Conservation (phyloP, 495 filamentous ascomycete species). For the Xylaria telfairii region DNA sequence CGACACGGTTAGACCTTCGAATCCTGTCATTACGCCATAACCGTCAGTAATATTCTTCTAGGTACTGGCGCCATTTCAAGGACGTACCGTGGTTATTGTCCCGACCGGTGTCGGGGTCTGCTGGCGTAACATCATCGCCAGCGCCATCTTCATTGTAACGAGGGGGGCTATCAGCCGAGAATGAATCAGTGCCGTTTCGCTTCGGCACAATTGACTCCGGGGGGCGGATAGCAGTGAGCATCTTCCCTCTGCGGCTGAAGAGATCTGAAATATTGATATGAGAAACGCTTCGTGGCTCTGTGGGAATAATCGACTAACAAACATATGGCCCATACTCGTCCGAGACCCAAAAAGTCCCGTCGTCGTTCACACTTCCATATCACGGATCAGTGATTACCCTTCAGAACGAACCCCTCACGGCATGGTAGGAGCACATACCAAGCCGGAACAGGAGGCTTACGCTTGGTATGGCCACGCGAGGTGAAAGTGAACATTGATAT, state of each 20-base stretch:
- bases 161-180: slow-evolving; percentile 60
- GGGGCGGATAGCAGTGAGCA: slow-evolving; percentile 71
- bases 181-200: slow-evolving; percentile 61
- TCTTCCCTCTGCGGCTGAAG: slow-evolving; percentile 64
- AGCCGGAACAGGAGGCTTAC: background rate
- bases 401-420: background rate
- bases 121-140: slow-evolving; percentile 43
- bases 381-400: background rate
- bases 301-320: slow-evolving; percentile 48
- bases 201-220: slow-evolving; percentile 71
- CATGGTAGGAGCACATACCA: background rate
- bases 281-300: background rate
- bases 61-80: background rate
- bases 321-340: slow-evolving; percentile 84
- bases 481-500: background rate
- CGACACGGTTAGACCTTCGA: slow-evolving; percentile 73
- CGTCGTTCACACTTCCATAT: slow-evolving; percentile 50
- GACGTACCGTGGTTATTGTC: slow-evolving; percentile 73
- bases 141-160: slow-evolving; percentile 53
- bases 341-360: slow-evolving; percentile 75
- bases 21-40: slow-evolving; percentile 35
- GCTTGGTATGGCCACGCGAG: background rate
- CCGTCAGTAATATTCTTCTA: background rate
- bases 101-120: slow-evolving; percentile 67
- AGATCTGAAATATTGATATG: slow-evolving; percentile 40